Evolutionary conservation across 352 stramenopile genomes (phyloP).

Genomic region (Pythium brachiatum): DNA sequence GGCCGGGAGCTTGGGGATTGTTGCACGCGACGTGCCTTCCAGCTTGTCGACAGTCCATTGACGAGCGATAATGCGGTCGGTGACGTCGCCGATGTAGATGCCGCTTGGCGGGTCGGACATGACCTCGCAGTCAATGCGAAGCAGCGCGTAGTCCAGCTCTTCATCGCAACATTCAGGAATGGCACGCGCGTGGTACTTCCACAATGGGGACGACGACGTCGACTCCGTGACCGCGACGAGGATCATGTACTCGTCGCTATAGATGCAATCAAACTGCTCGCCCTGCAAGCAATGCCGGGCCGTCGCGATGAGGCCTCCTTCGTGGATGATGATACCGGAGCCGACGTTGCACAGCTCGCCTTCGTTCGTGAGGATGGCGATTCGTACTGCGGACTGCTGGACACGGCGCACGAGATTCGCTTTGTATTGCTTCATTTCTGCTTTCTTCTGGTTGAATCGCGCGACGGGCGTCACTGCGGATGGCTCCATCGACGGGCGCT

Average conservation of each 20-base stretch:
- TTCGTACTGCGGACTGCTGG: constrained; percentile 82
- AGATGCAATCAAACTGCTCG: constrained; percentile 86
- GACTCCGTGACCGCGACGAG: constrained; percentile 80
- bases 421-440: constrained; percentile 85
- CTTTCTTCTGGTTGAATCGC: constrained; percentile 73
- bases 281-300: constrained; percentile 77
- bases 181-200: constrained; percentile 81
- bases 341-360: constrained; percentile 84
- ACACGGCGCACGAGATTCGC: constrained; percentile 81
- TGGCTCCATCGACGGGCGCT: constrained; percentile 62
- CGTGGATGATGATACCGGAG: constrained; percentile 85
- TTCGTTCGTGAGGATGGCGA: constrained; percentile 83
- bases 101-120: constrained; percentile 83
- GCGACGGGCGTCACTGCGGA: constrained; percentile 69
- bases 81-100: constrained; percentile 88
- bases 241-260: constrained; percentile 88
- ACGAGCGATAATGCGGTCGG: constrained; percentile 79
- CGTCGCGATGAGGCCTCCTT: constrained; percentile 74
- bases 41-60: constrained; percentile 84
- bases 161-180: constrained; percentile 85
- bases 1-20: constrained; percentile 70
- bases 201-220: constrained; percentile 70
- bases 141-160: constrained; percentile 77
- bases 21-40: constrained; percentile 63
- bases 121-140: constrained; percentile 82